Evolutionary conservation across 331 rosid genomes (phyloP).

Genomic region (Quercus tomentella): DNA sequence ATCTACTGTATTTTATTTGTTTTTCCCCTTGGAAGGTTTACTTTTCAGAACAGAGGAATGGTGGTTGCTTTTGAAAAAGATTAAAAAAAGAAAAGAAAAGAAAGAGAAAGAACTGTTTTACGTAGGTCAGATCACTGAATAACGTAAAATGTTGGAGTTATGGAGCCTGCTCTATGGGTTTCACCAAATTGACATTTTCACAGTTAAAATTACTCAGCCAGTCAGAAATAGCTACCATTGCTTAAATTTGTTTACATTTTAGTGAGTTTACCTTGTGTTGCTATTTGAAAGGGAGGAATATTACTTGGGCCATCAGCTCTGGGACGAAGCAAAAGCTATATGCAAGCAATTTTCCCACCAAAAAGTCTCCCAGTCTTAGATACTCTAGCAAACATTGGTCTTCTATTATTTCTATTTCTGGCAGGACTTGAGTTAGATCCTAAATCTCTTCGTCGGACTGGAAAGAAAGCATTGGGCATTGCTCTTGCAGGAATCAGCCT

Average conservation of each 20-base stretch:
- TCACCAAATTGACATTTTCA: neutral
- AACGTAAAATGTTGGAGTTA: neutral
- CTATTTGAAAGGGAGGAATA: slow-evolving; percentile 74
- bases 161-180: neutral
- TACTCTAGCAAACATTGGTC: slow-evolving; percentile 86
- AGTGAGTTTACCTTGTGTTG: neutral
- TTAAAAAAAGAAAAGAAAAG: neutral
- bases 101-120: neutral
- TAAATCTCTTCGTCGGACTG: slow-evolving; percentile 56
- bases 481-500: slow-evolving; percentile 72
- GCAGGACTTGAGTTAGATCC: slow-evolving; percentile 77
- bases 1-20: neutral
- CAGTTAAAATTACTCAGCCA: neutral
- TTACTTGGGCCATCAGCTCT: slow-evolving; percentile 83
- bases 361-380: slow-evolving; percentile 76
- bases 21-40: neutral
- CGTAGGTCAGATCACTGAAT: too few species aligned
- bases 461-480: slow-evolving; percentile 60
- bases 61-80: neutral
- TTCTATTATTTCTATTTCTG: slow-evolving; percentile 72
- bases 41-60: neutral
- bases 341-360: slow-evolving; percentile 62
- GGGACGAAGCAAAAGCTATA: slow-evolving; percentile 64
- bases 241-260: neutral
- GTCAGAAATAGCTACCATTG: neutral